phyloP scores from a whole-genome alignment of 441 rosid genomes.

The Breynia disticha region DNA sequence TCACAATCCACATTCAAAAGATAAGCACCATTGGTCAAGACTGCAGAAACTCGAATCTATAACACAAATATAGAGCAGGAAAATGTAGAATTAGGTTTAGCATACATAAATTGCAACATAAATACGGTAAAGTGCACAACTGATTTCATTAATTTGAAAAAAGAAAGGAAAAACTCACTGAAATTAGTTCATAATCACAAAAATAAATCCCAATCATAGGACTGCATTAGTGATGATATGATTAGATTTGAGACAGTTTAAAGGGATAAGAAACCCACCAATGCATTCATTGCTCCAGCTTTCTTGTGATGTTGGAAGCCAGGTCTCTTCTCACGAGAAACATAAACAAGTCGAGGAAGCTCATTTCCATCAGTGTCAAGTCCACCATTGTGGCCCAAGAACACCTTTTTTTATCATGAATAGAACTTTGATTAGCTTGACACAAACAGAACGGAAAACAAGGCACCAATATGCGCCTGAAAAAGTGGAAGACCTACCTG shows the following conservation, averaged over 20 bases:
- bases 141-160: too few relatives aligned
- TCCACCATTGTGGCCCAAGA: constrained; percentile 94
- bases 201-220: too few relatives aligned
- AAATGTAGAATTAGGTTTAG: constrained; percentile 7
- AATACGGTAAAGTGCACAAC: not conserved
- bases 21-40: constrained; percentile 94
- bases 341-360: constrained; percentile 93
- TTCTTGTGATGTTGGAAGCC: constrained; percentile 99
- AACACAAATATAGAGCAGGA: constrained; percentile 10
- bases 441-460: not conserved
- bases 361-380: constrained; percentile 96
- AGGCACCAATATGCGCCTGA: not conserved
- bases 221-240: not conserved
- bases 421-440: constrained; percentile 2
- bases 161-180: too few relatives aligned
- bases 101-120: not conserved
- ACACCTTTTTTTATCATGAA: constrained; percentile 42
- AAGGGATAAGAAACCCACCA: constrained; percentile 46
- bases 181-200: too few relatives aligned
- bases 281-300: constrained; percentile 99
- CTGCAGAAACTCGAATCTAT: constrained; percentile 97
- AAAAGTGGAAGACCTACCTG: constrained; percentile 60
- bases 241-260: constrained; percentile 1
- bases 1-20: constrained; percentile 97
- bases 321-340: constrained; percentile 99